Evolutionary conservation across 208 protist genomes (phyloP), one percentile per base, ranked within the genome.

Genomic region (Trypanosoma grayi): DNA sequence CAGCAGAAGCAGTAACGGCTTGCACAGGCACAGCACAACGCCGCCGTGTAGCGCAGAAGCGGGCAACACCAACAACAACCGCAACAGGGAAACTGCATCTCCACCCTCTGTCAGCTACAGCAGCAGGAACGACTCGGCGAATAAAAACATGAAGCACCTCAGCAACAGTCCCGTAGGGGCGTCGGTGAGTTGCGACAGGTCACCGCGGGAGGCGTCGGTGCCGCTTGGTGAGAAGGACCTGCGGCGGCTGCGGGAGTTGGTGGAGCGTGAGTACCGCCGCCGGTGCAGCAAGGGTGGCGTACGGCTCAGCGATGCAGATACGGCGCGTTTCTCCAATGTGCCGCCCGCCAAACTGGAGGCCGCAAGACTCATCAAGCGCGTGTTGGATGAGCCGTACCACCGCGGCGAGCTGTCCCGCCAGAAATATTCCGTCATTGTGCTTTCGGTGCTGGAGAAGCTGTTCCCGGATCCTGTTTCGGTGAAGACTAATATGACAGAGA

Each of bases 391-490:
- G 20, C 60, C 60, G 0, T 66, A 66, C 27, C 46, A 30, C 37
- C 39, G n/a, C 31, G 60, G 60, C 1, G 36, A 14, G 14, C 48
- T 66, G 16, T 57, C 60, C 6, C 47, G 60, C 1, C 60, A 57
- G 25, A 18, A 48, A 9, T 66, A 66, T 28, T 33, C 60, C 37
- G 60, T 50, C 9, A 66, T 57, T 57, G 60, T 66, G 24, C 46
- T 66, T 25, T 34, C 60, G 33, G 60, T 66, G 22, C 30, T 66
- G 25, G 60, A 66, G 36, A 46, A 47, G 28, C 27, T 66, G 34
- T 66, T 66, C 30, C 48, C 60, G n/a, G 60, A 57, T 46, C 20
- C 30, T 30, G 33, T 31, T 2, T 13, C 11, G 20, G 28, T 46
- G 34, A 44, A 13, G 22, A 60, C 6, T 48, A 43, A 47, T 18